Conservation (phyloP, 2,329 filamentous ascomycete species). For the Penicillium sp. region DNA sequence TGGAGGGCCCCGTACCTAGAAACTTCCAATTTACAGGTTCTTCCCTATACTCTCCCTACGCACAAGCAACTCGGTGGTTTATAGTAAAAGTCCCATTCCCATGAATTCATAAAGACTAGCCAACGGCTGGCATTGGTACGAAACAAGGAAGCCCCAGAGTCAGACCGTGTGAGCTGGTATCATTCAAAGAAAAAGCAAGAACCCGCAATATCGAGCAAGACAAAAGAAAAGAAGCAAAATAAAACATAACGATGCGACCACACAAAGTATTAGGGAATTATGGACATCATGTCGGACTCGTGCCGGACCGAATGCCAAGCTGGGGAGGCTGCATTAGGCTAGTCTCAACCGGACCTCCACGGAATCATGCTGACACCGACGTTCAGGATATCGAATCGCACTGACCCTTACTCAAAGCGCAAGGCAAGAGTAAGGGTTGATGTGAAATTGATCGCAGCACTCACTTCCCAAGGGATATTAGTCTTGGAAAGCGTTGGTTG, state of each 20-base stretch:
- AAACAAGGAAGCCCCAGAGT: slow-evolving; percentile 31
- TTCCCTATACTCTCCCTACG: not conserved
- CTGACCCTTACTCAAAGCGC: slow-evolving; percentile 2
- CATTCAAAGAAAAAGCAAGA: slow-evolving; percentile 31
- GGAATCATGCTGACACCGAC: slow-evolving; percentile 28
- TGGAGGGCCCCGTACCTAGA: not conserved
- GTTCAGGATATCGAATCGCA: slow-evolving; percentile 6
- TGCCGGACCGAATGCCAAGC: slow-evolving; percentile 24
- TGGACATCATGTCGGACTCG: slow-evolving; percentile 18
- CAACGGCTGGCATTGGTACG: slow-evolving; percentile 21
- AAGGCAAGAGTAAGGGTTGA: not conserved
- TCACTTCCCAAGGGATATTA: not conserved
- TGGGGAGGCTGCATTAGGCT: slow-evolving; percentile 28
- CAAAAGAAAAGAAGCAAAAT: slow-evolving; percentile 16
- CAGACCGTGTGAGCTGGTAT: slow-evolving; percentile 41
- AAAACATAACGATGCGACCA: slow-evolving; percentile 18
- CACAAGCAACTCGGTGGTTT: not conserved
- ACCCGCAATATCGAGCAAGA: slow-evolving; percentile 21
- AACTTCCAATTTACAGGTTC: not conserved
- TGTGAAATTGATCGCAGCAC: not conserved
- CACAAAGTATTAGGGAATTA: slow-evolving; percentile 24
- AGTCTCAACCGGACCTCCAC: slow-evolving; percentile 30
- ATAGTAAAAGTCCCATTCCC: slow-evolving; percentile 30
- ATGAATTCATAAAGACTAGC: slow-evolving; percentile 33
- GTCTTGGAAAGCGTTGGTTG: not conserved